Conservation (phyloP, 139 green algal genomes). For the Klebsormidium nitens region DNA sequence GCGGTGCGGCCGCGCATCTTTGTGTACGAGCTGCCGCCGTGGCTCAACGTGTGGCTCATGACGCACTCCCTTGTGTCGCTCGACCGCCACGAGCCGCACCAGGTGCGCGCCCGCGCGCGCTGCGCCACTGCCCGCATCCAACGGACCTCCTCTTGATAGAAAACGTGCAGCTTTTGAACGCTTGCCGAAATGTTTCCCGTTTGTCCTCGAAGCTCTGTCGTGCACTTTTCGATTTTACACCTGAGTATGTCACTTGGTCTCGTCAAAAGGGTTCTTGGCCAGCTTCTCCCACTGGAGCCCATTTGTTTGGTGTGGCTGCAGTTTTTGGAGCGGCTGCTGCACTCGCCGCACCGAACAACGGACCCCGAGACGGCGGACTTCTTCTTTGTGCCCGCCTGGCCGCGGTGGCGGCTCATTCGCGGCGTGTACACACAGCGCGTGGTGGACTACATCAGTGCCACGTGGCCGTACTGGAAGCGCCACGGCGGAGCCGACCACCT, state of each 20-base stretch:
- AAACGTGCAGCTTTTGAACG: too few species aligned
- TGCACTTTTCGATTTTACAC: too few species aligned
- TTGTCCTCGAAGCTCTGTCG: too few species aligned
- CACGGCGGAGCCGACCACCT: slow-evolving; percentile 58
- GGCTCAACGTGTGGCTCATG: not conserved
- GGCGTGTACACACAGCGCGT: slow-evolving; percentile 41
- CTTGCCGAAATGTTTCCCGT: too few species aligned
- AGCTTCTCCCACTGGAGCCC: too few species aligned
- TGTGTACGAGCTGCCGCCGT: not conserved
- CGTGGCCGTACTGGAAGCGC: slow-evolving; percentile 56
- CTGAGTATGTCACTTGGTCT: too few species aligned
- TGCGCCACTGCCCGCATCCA: too few species aligned
- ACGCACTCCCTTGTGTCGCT: too few species aligned
- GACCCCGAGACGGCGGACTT: slow-evolving; percentile 50
- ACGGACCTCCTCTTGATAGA: too few species aligned
- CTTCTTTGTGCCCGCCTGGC: slow-evolving; percentile 30
- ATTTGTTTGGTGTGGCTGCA: slow-evolving; percentile 4
- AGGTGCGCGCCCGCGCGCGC: too few species aligned
- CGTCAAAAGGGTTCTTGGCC: too few species aligned
- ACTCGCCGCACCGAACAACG: slow-evolving; percentile 52
- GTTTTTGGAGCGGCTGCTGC: slow-evolving; percentile 51
- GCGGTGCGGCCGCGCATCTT: not conserved
- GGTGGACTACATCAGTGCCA: slow-evolving; percentile 45
- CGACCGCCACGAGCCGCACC: too few species aligned
- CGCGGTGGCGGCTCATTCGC: not conserved